A percentile compares a stretch with the other conserved stretches of the same genome.
phyloP scores from a whole-genome alignment of 73 alveolate genomes.

The Paramecium primaurelia region DNA sequence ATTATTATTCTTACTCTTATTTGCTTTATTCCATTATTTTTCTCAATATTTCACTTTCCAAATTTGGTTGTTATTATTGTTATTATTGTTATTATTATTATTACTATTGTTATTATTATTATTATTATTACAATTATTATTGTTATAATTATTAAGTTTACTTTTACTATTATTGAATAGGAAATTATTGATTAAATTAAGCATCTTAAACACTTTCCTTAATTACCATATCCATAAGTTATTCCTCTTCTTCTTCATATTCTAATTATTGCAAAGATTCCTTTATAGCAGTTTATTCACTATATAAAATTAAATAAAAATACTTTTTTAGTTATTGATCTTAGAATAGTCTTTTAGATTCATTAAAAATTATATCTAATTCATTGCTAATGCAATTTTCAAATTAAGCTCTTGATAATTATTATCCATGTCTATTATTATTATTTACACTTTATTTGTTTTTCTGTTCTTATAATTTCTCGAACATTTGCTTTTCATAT shows the following conservation, averaged over 20 bases:
- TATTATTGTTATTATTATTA: background rate
- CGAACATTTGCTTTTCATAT: conserved; percentile 76
- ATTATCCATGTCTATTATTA: conserved; percentile 57
- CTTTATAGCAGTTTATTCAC: conserved; percentile 17
- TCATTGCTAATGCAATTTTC: conserved; percentile 68
- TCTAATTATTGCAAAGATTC: conserved; percentile 27
- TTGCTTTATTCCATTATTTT: conserved; percentile 15
- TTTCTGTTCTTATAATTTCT: conserved; percentile 49
- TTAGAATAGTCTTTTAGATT: conserved; percentile 66
- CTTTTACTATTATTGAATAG: background rate
- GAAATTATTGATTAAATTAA: background rate
- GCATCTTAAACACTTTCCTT: conserved; percentile 46
- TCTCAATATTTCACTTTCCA: background rate
- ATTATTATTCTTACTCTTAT: conserved; percentile 39
- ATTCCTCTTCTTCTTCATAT: conserved; percentile 63
- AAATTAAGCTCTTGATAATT: conserved; percentile 74
- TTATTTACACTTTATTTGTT: conserved; percentile 60
- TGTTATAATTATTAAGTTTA: background rate
- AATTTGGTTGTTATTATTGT: background rate
- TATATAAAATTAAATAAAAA: background rate
- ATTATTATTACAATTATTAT: background rate
- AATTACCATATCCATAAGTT: conserved; percentile 51
- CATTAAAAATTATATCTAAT: conserved; percentile 75
- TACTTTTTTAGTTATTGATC: conserved; percentile 54
- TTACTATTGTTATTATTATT: background rate